Evolutionary conservation across 768 basidiomycete genomes (phyloP).

Genomic region (Rhodosporidiobolus odoratus): DNA sequence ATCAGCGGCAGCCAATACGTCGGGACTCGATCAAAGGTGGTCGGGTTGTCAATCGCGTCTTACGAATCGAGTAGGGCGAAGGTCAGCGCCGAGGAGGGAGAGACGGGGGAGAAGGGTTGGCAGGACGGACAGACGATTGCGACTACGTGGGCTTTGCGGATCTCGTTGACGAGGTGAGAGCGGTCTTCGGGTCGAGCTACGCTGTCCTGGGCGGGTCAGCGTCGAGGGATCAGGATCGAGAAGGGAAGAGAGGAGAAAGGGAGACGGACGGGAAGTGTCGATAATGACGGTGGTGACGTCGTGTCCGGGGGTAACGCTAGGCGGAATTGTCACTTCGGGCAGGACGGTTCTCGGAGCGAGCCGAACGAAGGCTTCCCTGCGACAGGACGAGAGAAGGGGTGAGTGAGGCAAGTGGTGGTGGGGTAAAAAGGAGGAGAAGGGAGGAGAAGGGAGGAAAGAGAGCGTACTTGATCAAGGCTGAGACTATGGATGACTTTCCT

Average conservation of each 20-base stretch:
- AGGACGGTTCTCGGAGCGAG: slow-evolving; percentile 58
- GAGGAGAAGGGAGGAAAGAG: background rate
- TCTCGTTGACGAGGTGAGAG: slow-evolving; percentile 84
- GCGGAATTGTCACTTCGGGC: slow-evolving; percentile 95
- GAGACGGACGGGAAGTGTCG: slow-evolving; percentile 81
- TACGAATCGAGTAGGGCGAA: background rate
- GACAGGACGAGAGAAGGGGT: background rate
- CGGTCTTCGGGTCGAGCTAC: slow-evolving; percentile 80
- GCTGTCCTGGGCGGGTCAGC: slow-evolving; percentile 18
- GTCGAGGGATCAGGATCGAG: background rate
- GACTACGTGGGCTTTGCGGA: slow-evolving; percentile 95
- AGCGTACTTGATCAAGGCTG: slow-evolving; percentile 79
- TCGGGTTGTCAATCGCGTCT: slow-evolving; percentile 81
- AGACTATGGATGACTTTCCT: slow-evolving; percentile 96
- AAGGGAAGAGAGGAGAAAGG: background rate
- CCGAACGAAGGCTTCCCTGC: slow-evolving; percentile 30
- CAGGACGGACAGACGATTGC: slow-evolving; percentile 71
- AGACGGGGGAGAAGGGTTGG: background rate
- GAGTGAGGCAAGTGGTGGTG: background rate
- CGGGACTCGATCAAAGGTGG: slow-evolving; percentile 95
- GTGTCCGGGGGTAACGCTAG: slow-evolving; percentile 84
- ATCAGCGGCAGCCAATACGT: slow-evolving; percentile 96
- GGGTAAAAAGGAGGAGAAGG: background rate
- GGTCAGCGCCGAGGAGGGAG: no score
- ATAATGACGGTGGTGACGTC: slow-evolving; percentile 97